Evolutionary conservation across 208 protist genomes (phyloP).

Genomic region (Trichomonas vaginalis): DNA sequence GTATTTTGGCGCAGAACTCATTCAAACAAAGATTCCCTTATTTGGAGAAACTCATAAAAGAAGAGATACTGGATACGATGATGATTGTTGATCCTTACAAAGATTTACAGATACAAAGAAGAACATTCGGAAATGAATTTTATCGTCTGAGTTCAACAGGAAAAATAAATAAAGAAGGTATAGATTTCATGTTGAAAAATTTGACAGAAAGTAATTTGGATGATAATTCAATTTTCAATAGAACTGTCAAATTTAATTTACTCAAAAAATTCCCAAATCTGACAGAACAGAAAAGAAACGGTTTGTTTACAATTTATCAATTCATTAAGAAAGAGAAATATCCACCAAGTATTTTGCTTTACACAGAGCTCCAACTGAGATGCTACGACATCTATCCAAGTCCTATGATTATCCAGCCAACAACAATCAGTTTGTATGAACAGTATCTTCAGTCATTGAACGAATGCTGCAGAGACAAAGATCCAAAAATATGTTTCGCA

Average conservation of each 20-base stretch:
- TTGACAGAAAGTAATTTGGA: neutral
- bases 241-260: neutral
- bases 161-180: neutral
- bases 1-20: neutral
- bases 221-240: neutral
- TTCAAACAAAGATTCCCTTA: neutral
- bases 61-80: neutral
- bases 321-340: neutral
- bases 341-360: neutral
- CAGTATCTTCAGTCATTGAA: neutral
- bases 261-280: neutral
- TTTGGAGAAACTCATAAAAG: neutral
- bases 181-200: neutral
- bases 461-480: neutral
- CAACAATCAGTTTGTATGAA: neutral
- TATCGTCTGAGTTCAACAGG: neutral
- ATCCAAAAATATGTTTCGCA: neutral
- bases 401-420: neutral
- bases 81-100: neutral
- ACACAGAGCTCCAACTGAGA: neutral
- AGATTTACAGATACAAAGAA: neutral
- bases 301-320: neutral
- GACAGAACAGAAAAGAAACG: neutral
- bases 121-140: neutral
- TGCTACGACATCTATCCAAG: neutral